Conservation (phyloP, 2,329 filamentous ascomycete species). For the Verticillium dahliae region DNA sequence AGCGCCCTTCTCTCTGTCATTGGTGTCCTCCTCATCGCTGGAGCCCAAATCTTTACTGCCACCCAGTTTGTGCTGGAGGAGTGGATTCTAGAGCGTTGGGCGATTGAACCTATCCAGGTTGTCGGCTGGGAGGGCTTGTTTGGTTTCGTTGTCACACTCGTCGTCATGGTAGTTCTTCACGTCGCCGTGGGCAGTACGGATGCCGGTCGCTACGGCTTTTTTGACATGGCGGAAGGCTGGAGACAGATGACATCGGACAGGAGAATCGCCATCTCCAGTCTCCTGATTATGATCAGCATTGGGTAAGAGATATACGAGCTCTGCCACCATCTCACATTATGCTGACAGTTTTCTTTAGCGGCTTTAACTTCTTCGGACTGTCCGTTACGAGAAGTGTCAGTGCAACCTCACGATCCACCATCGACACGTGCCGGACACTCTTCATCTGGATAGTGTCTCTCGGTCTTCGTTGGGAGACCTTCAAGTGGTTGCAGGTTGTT, state of each 20-base stretch:
- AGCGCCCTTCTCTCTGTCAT: constrained; percentile 63
- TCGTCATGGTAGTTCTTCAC: constrained; percentile 77
- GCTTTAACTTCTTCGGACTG: constrained; percentile 98
- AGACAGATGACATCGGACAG: constrained; percentile 69
- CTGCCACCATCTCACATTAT: too few species aligned
- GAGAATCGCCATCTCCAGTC: constrained; percentile 66
- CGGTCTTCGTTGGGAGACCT: constrained; percentile 89
- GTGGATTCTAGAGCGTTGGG: constrained; percentile 66
- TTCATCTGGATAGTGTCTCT: constrained; percentile 98
- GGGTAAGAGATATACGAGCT: constrained; percentile 48
- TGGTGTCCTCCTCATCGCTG: constrained; percentile 84
- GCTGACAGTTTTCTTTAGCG: constrained; percentile 40
- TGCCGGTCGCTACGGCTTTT: constrained; percentile 72
- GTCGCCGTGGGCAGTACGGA: constrained; percentile 68
- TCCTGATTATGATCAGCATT: constrained; percentile 96
- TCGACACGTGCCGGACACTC: constrained; percentile 93
- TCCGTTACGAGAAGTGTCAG: constrained; percentile 86
- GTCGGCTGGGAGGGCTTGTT: constrained; percentile 97
- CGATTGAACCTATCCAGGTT: constrained; percentile 74
- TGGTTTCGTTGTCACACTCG: constrained; percentile 71
- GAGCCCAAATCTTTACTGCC: constrained; percentile 93
- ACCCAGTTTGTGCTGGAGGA: constrained; percentile 96
- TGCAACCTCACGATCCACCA: constrained; percentile 89
- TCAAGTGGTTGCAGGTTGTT: constrained; percentile 92
- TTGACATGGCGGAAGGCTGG: constrained; percentile 83